Conservation (phyloP, 495 filamentous ascomycete genomes). For the Xylaria telfairii region DNA sequence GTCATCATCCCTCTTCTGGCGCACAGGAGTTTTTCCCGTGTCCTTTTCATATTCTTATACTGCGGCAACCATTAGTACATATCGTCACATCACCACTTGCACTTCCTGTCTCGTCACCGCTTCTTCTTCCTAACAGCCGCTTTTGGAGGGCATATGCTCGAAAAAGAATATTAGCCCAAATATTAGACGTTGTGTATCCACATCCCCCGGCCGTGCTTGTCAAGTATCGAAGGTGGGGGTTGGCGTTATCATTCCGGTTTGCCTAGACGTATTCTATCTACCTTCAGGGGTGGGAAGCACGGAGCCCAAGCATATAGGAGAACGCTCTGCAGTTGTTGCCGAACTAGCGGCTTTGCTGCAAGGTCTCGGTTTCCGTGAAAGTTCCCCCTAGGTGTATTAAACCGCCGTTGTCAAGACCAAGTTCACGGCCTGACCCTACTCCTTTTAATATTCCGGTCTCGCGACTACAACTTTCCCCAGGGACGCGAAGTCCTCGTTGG, state of each 20-base stretch:
- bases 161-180: not conserved
- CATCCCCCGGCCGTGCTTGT: not conserved
- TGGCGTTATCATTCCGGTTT: not conserved
- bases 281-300: not conserved
- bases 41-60: not conserved
- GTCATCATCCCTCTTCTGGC: slow-evolving; percentile 1
- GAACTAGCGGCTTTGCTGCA: not conserved
- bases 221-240: not conserved
- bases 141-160: not conserved
- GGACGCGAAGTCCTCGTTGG: not conserved
- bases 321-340: not conserved
- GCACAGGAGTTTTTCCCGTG: not conserved
- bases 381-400: not conserved
- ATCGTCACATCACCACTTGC: not conserved
- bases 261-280: slow-evolving; percentile 10
- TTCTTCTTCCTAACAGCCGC: not conserved
- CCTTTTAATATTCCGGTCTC: not conserved
- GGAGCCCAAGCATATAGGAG: not conserved
- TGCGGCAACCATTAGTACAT: not conserved
- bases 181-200: not conserved
- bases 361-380: not conserved
- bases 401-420: not conserved
- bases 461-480: not conserved
- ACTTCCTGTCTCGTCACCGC: not conserved
- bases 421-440: not conserved